Percentiles rank a stretch among this genome's conserved stretches.
phyloP scores from a whole-genome alignment of 352 stramenopile species.

The Peronospora belbahrii region DNA sequence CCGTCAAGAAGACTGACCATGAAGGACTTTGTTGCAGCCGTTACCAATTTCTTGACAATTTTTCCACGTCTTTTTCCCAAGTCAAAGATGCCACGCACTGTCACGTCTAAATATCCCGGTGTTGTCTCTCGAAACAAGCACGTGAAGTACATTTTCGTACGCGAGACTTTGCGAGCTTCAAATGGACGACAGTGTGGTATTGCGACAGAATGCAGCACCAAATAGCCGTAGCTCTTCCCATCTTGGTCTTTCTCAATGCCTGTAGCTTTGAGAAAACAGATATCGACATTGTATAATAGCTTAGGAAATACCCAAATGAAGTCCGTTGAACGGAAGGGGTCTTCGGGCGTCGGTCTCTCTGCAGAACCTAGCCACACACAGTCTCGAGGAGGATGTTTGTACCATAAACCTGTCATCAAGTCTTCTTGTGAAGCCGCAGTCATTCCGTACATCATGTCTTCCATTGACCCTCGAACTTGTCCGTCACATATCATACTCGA shows the following conservation, averaged over 20 bases:
- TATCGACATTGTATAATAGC: constrained; percentile 25
- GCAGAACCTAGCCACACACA: constrained; percentile 33
- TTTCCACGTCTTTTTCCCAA: constrained; percentile 15
- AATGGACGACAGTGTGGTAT: constrained; percentile 33
- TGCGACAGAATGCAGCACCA: constrained; percentile 37
- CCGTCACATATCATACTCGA: constrained; percentile 31
- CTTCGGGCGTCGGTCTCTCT: constrained; percentile 20
- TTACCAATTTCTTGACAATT: constrained; percentile 18
- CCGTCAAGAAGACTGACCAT: constrained; percentile 29
- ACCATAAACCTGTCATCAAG: constrained; percentile 33
- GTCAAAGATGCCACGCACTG: constrained; percentile 34
- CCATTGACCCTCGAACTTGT: constrained; percentile 29
- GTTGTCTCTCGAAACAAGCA: constrained; percentile 30
- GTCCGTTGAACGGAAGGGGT: constrained; percentile 37
- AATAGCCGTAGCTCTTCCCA: constrained; percentile 32
- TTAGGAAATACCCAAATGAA: constrained; percentile 37
- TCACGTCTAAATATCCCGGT: constrained; percentile 27
- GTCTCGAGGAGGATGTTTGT: constrained; percentile 27
- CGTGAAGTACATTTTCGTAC: constrained; percentile 28
- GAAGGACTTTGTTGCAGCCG: constrained; percentile 24
- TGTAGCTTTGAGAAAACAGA: constrained; percentile 35
- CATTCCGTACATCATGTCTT: constrained; percentile 41
- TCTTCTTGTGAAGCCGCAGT: constrained; percentile 27
- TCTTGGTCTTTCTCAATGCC: constrained; percentile 28
- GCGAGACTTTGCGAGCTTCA: constrained; percentile 15